Evolutionary conservation across 2,329 filamentous ascomycete species (phyloP).

Genomic region (Nigrospora osmanthi): DNA sequence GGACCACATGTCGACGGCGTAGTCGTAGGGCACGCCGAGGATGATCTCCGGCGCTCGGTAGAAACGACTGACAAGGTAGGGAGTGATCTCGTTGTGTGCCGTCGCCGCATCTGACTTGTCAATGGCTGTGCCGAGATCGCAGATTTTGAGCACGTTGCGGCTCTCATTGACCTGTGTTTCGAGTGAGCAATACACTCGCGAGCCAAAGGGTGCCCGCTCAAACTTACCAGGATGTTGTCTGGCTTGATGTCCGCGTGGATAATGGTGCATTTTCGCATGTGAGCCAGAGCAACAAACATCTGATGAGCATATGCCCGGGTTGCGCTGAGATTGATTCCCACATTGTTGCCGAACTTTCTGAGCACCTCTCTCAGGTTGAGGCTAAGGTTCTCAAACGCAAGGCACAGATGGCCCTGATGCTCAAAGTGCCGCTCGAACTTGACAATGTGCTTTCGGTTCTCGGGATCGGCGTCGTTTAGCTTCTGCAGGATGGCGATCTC

Average conservation of each 20-base stretch:
- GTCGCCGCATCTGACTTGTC: constrained; percentile 70
- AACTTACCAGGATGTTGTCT: constrained; percentile 82
- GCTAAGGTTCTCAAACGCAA: constrained; percentile 92
- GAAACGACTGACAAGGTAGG: constrained; percentile 93
- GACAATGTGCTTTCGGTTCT: constrained; percentile 87
- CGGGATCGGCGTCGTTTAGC: constrained; percentile 75
- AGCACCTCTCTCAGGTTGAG: constrained; percentile 90
- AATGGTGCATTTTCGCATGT: constrained; percentile 87
- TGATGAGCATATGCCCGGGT: constrained; percentile 88
- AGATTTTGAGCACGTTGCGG: constrained; percentile 83
- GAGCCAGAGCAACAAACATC: constrained; percentile 81
- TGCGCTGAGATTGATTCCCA: constrained; percentile 82
- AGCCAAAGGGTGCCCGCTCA: neutral
- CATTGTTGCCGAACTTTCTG: constrained; percentile 91
- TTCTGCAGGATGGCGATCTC: constrained; percentile 91
- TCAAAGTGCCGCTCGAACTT: constrained; percentile 83
- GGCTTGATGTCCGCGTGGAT: constrained; percentile 95
- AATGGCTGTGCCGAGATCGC: constrained; percentile 93
- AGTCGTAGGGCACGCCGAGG: constrained; percentile 91
- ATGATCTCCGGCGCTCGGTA: constrained; percentile 97
- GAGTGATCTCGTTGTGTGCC: constrained; percentile 76
- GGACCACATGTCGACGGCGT: constrained; percentile 94
- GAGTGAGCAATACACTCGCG: constrained; percentile 15
- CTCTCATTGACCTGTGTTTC: constrained; percentile 61
- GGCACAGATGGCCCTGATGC: constrained; percentile 90